phyloP scores from a whole-genome alignment of 139 green algal species.

The Diplosphaera chodatii region DNA sequence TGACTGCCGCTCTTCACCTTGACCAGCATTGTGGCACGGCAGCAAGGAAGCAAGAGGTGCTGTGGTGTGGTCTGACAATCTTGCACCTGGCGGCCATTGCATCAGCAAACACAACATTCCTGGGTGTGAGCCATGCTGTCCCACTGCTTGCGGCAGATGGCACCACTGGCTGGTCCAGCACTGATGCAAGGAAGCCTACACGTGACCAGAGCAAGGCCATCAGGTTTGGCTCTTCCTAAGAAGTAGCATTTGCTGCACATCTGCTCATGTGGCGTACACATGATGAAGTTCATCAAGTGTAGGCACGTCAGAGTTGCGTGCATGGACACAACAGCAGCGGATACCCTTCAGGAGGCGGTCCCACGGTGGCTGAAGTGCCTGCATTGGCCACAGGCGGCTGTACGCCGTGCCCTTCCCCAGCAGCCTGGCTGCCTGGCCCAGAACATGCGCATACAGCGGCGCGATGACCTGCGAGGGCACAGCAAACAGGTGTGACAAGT shows the following conservation, averaged over 20 bases:
- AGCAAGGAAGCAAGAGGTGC: too few relatives aligned
- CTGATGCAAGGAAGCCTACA: background rate
- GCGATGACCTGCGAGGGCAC: conserved; percentile 22
- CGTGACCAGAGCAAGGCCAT: too few relatives aligned
- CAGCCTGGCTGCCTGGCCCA: conserved; percentile 29
- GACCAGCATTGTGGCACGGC: too few relatives aligned
- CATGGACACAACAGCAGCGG: too few relatives aligned
- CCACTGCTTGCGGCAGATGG: background rate
- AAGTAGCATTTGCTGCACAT: too few relatives aligned
- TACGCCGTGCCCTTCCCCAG: conserved; percentile 39
- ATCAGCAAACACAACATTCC: conserved; percentile 6
- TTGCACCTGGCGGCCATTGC: background rate
- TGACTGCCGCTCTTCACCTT: too few relatives aligned
- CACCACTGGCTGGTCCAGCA: background rate
- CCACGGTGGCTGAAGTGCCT: background rate
- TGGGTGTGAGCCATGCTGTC: conserved; percentile 41
- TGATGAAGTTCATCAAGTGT: too few relatives aligned
- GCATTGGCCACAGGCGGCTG: background rate
- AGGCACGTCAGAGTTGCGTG: too few relatives aligned
- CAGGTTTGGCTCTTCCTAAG: too few relatives aligned
- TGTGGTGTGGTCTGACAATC: too few relatives aligned
- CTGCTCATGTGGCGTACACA: too few relatives aligned
- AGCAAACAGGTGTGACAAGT: background rate
- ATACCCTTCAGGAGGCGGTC: background rate
- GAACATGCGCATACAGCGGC: conserved; percentile 43